phyloP scores from a whole-genome alignment of 768 basidiomycete genomes.

The Tylopilus vinaceipallidus region DNA sequence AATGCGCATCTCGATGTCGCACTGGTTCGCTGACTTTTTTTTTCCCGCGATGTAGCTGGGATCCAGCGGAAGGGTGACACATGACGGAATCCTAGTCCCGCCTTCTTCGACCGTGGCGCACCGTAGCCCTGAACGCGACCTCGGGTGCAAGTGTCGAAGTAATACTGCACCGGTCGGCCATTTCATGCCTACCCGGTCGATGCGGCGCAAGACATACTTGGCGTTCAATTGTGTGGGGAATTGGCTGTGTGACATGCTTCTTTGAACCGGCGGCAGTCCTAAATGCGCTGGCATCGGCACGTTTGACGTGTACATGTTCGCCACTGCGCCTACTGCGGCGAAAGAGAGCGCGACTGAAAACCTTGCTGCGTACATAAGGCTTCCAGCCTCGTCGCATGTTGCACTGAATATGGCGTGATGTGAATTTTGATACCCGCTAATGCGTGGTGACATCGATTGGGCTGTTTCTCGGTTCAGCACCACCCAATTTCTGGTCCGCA shows the following conservation, averaged over 20 bases:
- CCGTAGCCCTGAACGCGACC: too few species aligned
- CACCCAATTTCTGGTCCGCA: too few species aligned
- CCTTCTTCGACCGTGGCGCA: background rate
- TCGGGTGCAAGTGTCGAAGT: too few species aligned
- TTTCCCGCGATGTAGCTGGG: conserved; percentile 3
- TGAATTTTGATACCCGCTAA: background rate
- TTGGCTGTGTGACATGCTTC: background rate
- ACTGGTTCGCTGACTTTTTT: background rate
- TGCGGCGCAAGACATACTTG: too few species aligned
- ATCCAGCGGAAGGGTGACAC: background rate
- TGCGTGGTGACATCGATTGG: background rate
- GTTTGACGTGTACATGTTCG: background rate
- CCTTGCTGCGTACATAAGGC: background rate
- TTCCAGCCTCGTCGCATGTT: background rate
- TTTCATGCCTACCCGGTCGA: too few species aligned
- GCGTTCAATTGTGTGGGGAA: background rate
- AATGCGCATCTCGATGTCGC: background rate
- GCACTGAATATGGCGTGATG: background rate
- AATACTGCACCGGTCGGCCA: too few species aligned
- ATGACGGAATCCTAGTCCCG: too few species aligned
- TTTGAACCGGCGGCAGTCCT: background rate
- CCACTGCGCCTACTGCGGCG: background rate
- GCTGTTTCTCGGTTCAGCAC: background rate
- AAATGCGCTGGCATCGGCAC: background rate
- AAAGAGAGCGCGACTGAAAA: background rate